phyloP scores from a whole-genome alignment of 306 rosid genomes.

The Nissolia schottii region DNA sequence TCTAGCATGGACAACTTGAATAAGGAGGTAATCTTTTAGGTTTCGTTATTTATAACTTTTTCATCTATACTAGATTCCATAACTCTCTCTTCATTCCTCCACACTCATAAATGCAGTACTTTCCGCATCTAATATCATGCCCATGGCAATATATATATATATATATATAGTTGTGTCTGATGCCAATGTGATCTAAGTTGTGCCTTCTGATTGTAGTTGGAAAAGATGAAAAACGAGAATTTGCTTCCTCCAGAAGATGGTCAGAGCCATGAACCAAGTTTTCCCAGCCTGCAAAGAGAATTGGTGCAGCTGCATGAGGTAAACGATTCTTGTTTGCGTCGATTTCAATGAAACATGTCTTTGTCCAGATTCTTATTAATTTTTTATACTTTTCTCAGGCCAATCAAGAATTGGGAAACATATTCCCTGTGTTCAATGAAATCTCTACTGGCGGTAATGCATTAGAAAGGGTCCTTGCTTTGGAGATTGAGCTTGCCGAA shows the following conservation, averaged over 20 bases:
- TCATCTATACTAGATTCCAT: conserved; percentile 4
- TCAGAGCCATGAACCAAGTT: conserved; percentile 38
- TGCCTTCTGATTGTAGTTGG: conserved; percentile 63
- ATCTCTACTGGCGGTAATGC: conserved; percentile 72
- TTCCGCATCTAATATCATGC: conserved; percentile 3
- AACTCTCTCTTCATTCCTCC: not conserved
- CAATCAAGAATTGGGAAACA: conserved; percentile 74
- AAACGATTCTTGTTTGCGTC: conserved; percentile 18
- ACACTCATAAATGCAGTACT: conserved; percentile 1
- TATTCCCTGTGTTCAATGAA: conserved; percentile 65
- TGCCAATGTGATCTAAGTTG: conserved; percentile 4
- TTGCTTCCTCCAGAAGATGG: conserved; percentile 46
- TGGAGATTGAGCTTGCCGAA: conserved; percentile 94
- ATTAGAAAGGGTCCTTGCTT: conserved; percentile 88
- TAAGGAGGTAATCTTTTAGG: conserved; percentile 56
- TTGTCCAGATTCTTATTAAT: conserved; percentile 13
- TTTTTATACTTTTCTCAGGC: conserved; percentile 47
- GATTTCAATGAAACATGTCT: not conserved
- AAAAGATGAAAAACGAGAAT: conserved; percentile 81
- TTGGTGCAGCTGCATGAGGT: conserved; percentile 76
- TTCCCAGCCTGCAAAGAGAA: conserved; percentile 68
- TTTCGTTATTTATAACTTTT: not conserved
- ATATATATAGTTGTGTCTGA: not conserved
- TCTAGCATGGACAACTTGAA: conserved; percentile 75
- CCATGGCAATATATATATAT: not conserved